A percentile compares a stretch with the other conserved stretches of the same genome.
phyloP scores from a whole-genome alignment of 208 protist species.

The Leishmania turanica region DNA sequence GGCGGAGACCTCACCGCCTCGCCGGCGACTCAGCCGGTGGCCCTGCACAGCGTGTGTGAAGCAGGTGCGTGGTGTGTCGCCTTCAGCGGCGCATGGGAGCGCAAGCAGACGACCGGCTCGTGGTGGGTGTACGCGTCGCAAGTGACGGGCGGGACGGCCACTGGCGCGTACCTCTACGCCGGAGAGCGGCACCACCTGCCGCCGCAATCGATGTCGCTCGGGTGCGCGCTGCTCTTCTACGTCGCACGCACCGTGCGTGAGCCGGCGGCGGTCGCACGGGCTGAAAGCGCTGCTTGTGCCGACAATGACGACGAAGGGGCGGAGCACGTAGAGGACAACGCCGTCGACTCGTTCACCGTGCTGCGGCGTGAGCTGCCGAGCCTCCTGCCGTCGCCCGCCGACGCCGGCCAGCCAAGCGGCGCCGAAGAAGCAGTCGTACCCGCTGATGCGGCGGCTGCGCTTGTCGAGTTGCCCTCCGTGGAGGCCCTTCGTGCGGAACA shows the following conservation, averaged over 20 bases:
- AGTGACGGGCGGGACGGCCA: constrained; percentile 63
- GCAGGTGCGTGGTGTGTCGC: constrained; percentile 94
- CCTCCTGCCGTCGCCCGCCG: not conserved
- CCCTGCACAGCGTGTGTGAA: constrained; percentile 76
- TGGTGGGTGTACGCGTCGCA: constrained; percentile 96
- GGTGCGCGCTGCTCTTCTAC: constrained; percentile 66
- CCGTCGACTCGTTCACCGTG: not conserved
- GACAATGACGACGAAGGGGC: not conserved
- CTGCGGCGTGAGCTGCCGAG: constrained; percentile 24
- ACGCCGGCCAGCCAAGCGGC: not conserved
- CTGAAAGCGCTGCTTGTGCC: too few relatives aligned
- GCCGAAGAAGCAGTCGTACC: constrained; percentile 11
- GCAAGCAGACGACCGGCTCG: constrained; percentile 90
- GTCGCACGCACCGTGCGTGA: constrained; percentile 36
- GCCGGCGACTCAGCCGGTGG: constrained; percentile 29
- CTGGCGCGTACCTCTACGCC: constrained; percentile 79
- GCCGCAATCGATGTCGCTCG: constrained; percentile 81
- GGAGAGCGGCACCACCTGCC: constrained; percentile 91
- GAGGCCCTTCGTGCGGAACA: constrained; percentile 32
- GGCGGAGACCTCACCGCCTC: not conserved
- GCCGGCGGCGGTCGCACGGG: constrained; percentile 5
- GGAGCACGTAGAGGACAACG: not conserved
- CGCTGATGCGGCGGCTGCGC: constrained; percentile 17
- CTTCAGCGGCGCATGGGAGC: constrained; percentile 94
- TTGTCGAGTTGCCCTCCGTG: constrained; percentile 32